Evolutionary conservation across 352 stramenopile genomes (phyloP).

Genomic region (Globisporangium splendens): DNA sequence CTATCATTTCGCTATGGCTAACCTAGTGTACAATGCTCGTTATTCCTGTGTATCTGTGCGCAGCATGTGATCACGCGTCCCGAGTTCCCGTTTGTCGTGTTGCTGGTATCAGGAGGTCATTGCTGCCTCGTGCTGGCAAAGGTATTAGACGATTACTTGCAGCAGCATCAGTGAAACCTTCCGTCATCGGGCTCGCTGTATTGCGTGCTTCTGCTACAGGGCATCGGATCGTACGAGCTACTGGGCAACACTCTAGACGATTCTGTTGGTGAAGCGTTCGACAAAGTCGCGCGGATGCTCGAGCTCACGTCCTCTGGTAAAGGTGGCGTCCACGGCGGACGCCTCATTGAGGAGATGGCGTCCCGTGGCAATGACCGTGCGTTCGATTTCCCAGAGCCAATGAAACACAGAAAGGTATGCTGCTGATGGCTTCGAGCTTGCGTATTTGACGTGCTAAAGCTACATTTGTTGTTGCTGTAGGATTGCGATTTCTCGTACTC

Average conservation of each 20-base stretch:
- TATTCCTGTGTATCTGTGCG: neutral
- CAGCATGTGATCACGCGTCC: slow-evolving; percentile 34
- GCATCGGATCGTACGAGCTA: slow-evolving; percentile 91
- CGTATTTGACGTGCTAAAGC: neutral
- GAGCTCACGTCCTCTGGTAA: slow-evolving; percentile 51
- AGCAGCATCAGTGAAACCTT: neutral
- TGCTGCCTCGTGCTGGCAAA: slow-evolving; percentile 94
- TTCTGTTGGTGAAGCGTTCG: slow-evolving; percentile 97
- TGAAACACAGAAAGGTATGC: slow-evolving; percentile 71
- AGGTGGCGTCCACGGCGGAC: slow-evolving; percentile 83
- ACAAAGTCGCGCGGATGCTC: slow-evolving; percentile 97
- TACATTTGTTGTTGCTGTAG: slow-evolving; percentile 13
- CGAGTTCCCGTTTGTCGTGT: slow-evolving; percentile 95
- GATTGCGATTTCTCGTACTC: slow-evolving; percentile 98
- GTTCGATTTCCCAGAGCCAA: slow-evolving; percentile 91
- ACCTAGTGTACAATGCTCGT: neutral
- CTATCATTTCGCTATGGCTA: neutral
- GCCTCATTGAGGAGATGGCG: slow-evolving; percentile 93
- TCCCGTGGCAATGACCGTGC: slow-evolving; percentile 86
- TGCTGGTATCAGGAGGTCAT: slow-evolving; percentile 98
- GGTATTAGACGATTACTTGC: slow-evolving; percentile 5
- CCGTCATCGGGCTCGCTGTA: neutral
- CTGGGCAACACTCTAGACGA: slow-evolving; percentile 97
- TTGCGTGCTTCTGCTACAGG: slow-evolving; percentile 23
- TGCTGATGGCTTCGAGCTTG: neutral